A percentile compares a stretch with the other conserved stretches of the same genome.
These are phyloP conservation scores for Xylaria venustula DNA, from an alignment of 495 filamentous ascomycete species.

Conservation along the genomic window DNA sequence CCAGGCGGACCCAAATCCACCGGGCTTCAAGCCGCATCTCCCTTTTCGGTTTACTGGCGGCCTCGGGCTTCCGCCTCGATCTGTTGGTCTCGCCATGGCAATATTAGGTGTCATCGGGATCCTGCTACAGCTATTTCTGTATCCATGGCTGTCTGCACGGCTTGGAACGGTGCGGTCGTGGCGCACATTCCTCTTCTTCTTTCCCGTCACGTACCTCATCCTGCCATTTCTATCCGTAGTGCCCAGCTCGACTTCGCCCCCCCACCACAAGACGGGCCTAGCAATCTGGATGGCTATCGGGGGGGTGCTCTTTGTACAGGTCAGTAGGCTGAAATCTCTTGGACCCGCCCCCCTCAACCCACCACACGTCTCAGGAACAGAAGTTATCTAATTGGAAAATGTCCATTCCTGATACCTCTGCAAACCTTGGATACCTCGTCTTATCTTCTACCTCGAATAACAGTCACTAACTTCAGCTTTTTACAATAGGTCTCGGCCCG, in stretches of 20 bases:
- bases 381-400: no score
- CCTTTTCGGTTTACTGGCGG: constrained; percentile 80
- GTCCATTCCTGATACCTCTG: no score
- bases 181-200: constrained; percentile 65
- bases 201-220: constrained; percentile 71
- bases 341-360: no score
- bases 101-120: constrained; percentile 78
- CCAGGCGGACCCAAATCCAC: constrained; percentile 28
- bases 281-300: constrained; percentile 69
- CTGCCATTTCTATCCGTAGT: constrained; percentile 72
- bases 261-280: constrained; percentile 61
- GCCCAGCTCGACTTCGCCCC: constrained; percentile 59
- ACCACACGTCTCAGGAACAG: no score
- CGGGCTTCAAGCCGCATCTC: constrained; percentile 37
- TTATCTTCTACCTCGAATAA: no score
- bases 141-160: constrained; percentile 63
- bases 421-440: no score
- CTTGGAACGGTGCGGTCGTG: constrained; percentile 69
- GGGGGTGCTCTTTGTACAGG: constrained; percentile 64
- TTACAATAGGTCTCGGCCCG: constrained; percentile 74
- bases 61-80: constrained; percentile 69
- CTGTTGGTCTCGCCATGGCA: constrained; percentile 75
- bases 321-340: no score
- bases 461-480: no score
- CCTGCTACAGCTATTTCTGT: constrained; percentile 71